Conservation (phyloP, 1,284 basidiomycete species). For the Termitomyces sp. region DNA sequence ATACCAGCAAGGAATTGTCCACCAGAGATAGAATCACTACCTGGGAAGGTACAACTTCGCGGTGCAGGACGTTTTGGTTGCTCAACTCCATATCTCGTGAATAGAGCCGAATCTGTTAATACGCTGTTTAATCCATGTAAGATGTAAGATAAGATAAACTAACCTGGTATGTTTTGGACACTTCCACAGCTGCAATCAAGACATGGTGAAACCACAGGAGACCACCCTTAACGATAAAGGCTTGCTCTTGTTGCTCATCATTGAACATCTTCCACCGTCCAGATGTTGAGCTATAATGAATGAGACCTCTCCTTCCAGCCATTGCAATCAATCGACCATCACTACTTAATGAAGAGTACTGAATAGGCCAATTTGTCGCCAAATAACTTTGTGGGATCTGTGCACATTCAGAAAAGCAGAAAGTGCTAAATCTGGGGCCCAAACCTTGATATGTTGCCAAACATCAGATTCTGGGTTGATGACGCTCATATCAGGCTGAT, state of each 20-base stretch:
- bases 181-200: slow-evolving; percentile 85
- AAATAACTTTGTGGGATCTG: slow-evolving; percentile 86
- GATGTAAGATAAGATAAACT: slow-evolving; percentile 17
- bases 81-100: slow-evolving; percentile 93
- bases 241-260: slow-evolving; percentile 83
- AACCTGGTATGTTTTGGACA: slow-evolving; percentile 77
- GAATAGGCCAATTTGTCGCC: slow-evolving; percentile 91
- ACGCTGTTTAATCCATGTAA: not conserved
- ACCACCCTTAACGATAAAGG: slow-evolving; percentile 87
- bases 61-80: slow-evolving; percentile 80
- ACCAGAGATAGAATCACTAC: slow-evolving; percentile 87
- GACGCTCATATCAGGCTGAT: slow-evolving; percentile 96
- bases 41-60: slow-evolving; percentile 73
- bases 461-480: slow-evolving; percentile 99
- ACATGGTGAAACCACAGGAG: slow-evolving; percentile 97
- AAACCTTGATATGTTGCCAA: slow-evolving; percentile 91
- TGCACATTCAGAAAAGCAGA: not conserved
- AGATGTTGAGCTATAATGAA: slow-evolving; percentile 91
- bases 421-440: not conserved
- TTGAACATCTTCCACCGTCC: slow-evolving; percentile 94
- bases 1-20: slow-evolving; percentile 95
- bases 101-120: slow-evolving; percentile 79
- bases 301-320: slow-evolving; percentile 86
- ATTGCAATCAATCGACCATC: slow-evolving; percentile 93
- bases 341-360: slow-evolving; percentile 86